A percentile compares a stretch with the other conserved stretches of the same genome.
Evolutionary conservation across 139 green algal species (phyloP).

Genomic region (Haematococcus sp.): DNA sequence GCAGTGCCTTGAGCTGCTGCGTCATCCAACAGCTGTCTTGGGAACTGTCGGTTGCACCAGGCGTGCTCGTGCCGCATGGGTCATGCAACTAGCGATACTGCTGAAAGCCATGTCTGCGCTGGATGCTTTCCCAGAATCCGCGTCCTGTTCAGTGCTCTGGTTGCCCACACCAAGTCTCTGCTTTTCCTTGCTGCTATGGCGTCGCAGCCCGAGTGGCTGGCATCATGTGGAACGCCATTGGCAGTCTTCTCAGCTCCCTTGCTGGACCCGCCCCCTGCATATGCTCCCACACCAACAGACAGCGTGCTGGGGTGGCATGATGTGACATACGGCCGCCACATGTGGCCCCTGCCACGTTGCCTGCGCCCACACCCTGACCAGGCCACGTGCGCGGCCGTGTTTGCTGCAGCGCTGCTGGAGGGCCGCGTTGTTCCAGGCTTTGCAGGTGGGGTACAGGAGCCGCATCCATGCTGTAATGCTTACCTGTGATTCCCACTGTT

Average conservation of each 20-base stretch:
- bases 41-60: too few species aligned
- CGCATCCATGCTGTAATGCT: background rate
- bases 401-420: conserved; percentile 82
- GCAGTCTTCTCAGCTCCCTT: conserved; percentile 56
- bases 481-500: background rate
- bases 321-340: conserved; percentile 69
- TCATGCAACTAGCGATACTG: too few species aligned
- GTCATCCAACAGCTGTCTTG: background rate
- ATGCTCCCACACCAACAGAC: conserved; percentile 50
- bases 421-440: conserved; percentile 61
- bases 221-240: conserved; percentile 47
- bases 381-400: conserved; percentile 47
- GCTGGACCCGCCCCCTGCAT: conserved; percentile 60
- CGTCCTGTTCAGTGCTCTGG: background rate
- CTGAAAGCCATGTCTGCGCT: too few species aligned
- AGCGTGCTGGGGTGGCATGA: conserved; percentile 67
- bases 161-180: too few species aligned
- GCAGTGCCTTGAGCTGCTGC: conserved; percentile 15
- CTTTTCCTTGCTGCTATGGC: too few species aligned
- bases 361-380: conserved; percentile 38
- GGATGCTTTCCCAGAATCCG: background rate
- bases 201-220: conserved; percentile 48
- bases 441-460: conserved; percentile 16
- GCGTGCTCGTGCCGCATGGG: too few species aligned
- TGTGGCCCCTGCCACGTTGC: conserved; percentile 79